A percentile compares a stretch with the other conserved stretches of the same genome.
These are phyloP conservation scores for Solanum chacoense DNA, from an alignment of 305 asterid species.

Conservation along the genomic window DNA sequence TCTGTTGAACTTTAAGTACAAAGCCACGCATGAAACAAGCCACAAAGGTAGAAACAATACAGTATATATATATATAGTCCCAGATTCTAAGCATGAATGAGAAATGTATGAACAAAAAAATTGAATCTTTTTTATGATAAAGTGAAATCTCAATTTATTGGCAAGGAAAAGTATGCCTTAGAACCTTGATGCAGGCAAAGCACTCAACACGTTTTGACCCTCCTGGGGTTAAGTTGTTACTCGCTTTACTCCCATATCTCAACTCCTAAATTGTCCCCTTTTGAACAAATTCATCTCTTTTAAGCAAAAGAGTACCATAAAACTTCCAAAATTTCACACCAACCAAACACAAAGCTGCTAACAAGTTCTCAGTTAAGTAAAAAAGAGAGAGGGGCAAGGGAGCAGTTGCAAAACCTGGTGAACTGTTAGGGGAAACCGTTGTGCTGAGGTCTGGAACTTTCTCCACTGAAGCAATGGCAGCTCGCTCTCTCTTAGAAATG, in stretches of 20 bases:
- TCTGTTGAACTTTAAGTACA: not conserved
- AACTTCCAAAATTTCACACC: not conserved
- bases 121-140: not conserved
- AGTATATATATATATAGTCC: not conserved
- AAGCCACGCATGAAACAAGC: not conserved
- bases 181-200: not conserved
- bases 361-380: not conserved
- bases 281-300: not conserved
- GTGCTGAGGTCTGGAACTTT: constrained; percentile 4
- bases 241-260: not conserved
- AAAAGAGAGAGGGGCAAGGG: not conserved
- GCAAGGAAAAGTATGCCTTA: not conserved
- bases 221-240: not conserved
- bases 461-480: constrained; percentile 3
- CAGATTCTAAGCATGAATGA: not conserved
- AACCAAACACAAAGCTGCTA: not conserved
- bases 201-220: not conserved
- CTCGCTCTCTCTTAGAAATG: constrained; percentile 75
- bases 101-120: not conserved
- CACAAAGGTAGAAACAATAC: not conserved
- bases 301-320: not conserved
- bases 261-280: not conserved
- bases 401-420: constrained; percentile 29
- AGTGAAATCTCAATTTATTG: not conserved
- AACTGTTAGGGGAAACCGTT: not conserved